These are phyloP conservation scores for Mycena vitilis DNA, from an alignment of 768 basidiomycete species.

Conservation along the genomic window DNA sequence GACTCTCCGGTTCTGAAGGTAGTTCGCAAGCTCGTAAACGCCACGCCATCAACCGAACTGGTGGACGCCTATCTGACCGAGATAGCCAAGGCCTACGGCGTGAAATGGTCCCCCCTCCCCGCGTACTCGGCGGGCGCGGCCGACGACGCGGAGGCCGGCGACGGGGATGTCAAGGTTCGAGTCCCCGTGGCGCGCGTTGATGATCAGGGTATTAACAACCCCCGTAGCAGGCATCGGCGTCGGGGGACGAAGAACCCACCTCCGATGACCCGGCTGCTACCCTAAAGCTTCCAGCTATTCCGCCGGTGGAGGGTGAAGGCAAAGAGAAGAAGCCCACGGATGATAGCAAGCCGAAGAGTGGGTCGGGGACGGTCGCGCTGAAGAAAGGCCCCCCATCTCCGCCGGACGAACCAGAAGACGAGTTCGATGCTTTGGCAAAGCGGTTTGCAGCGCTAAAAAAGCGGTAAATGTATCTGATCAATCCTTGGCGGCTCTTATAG, in stretches of 20 bases:
- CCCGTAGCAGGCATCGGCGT: constrained; percentile 28
- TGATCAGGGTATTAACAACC: constrained; percentile 19
- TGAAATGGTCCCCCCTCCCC: constrained; percentile 68
- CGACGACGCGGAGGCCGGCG: constrained; percentile 38
- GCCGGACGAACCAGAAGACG: constrained; percentile 58
- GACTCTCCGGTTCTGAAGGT: constrained; percentile 60
- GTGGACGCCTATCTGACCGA: constrained; percentile 91
- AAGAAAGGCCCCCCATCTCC: constrained; percentile 41
- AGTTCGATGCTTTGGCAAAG: constrained; percentile 79
- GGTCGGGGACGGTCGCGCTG: constrained; percentile 39
- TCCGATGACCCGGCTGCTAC: constrained; percentile 45
- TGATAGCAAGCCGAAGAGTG: constrained; percentile 38
- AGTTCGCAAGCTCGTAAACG: constrained; percentile 74
- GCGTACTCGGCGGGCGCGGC: constrained; percentile 33
- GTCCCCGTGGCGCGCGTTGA: constrained; percentile 10
- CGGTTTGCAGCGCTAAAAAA: constrained; percentile 92
- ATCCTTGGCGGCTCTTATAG: background rate
- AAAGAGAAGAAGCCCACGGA: constrained; percentile 45
- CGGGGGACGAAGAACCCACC: constrained; percentile 39
- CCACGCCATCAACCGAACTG: constrained; percentile 77
- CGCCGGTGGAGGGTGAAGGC: constrained; percentile 61
- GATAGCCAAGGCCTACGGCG: constrained; percentile 89
- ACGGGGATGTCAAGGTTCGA: constrained; percentile 55
- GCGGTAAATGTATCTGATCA: constrained; percentile 52
- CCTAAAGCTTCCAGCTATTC: constrained; percentile 62